Base-by-base conservation (phyloP, 192 early-diverging fungal species). In the Umbelopsis vinacea region DNA sequence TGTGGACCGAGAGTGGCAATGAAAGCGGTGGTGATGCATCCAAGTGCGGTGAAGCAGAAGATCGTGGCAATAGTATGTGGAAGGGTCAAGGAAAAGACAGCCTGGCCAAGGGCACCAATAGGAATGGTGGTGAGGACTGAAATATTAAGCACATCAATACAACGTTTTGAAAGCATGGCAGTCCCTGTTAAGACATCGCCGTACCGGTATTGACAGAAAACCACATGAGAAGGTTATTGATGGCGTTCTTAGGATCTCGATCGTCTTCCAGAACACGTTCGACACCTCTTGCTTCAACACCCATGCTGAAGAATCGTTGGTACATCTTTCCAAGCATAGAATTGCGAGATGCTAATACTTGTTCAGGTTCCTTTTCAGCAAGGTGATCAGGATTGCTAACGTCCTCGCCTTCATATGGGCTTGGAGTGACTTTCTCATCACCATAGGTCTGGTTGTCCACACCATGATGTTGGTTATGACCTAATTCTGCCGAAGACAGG, bases 151-250 rank as follows among this genome's bases (percentile, higher is more conserved):
- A 6, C 40, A 43, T 43, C 40, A 43, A 43, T 43, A 43, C 11
- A 43, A 43, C 0, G 40, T 7, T 7, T 43, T 43, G 40, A 43
- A 43, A 6, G 11, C 40, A 43, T 4, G 40, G 6, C 8, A 43
- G 0, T 6, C 48, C 7, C 9, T 17, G 4, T 50, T 50, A n/a
- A n/a, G 48, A 7, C 6, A 50, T 9, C 5, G 9, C 48, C 48
- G 17, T 63, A 63, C 57, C 57, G 12, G 57, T 60, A 57, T 71
- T 71, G 37, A 71, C 70, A 4, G 70, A 71, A 40, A 53, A 71
- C 70, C 70, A 71, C 70, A 71, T 71, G 38, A 71, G 53, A 21
- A 71, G 53, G 22, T 71, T 71, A 37, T 71, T 71, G 10, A 71
- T 43, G 21, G 57, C 53, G 52, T 57, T 57, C 40, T 71, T 71